phyloP scores from a whole-genome alignment of 1,139 yeast genomes.

The Suhomyces coccinellae region DNA sequence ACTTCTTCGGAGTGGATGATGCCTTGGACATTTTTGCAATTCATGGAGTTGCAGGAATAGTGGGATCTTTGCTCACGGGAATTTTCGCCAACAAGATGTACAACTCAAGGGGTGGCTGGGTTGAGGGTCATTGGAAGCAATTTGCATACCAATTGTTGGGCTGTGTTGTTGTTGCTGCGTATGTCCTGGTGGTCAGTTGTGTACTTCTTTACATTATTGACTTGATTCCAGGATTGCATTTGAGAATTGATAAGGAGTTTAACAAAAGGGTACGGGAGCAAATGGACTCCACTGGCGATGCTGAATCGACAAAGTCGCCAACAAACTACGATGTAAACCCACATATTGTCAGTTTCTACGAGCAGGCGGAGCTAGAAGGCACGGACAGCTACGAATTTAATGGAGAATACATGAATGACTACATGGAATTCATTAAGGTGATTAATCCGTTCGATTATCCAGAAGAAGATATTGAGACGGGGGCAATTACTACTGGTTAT shows the following conservation, averaged over 20 bases:
- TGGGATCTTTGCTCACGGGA: conserved; percentile 46
- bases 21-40: conserved; percentile 49
- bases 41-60: conserved; percentile 47
- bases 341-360: conserved; percentile 21
- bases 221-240: conserved; percentile 46
- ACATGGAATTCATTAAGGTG: conserved; percentile 46
- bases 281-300: conserved; percentile 13
- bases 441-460: conserved; percentile 44
- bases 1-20: conserved; percentile 42
- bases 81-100: conserved; percentile 39
- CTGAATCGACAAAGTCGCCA: conserved; percentile 24
- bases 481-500: conserved; percentile 7
- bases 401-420: conserved; percentile 53
- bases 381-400: conserved; percentile 51
- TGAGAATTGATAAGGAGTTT: conserved; percentile 46
- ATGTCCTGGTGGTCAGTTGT: conserved; percentile 39
- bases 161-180: conserved; percentile 40
- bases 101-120: conserved; percentile 49
- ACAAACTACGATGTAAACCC: conserved; percentile 5
- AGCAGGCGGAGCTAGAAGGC: conserved; percentile 47
- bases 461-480: conserved; percentile 19
- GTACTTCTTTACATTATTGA: conserved; percentile 44
- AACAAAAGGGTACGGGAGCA: conserved; percentile 33
- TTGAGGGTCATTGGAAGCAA: conserved; percentile 48
- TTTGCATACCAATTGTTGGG: conserved; percentile 51